Percentiles rank a stretch among this genome's conserved stretches.
Evolutionary conservation across 2,329 filamentous ascomycete genomes (phyloP).

Genomic region (Myriangium duriaei): DNA sequence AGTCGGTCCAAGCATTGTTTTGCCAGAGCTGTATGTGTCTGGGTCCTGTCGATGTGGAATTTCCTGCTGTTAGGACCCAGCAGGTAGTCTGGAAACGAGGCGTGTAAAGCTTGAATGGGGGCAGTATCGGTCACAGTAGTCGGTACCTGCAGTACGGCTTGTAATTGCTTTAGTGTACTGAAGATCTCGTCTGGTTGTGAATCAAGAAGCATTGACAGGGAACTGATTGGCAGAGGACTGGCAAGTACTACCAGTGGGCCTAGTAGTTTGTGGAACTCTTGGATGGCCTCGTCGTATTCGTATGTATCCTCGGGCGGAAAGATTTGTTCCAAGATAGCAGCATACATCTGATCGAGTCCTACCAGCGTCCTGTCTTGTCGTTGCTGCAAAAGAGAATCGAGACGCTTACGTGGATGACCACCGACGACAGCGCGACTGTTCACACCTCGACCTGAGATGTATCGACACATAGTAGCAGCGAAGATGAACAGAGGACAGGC

Average conservation of each 20-base stretch:
- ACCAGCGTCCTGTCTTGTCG: conserved; percentile 15
- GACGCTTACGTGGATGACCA: background rate
- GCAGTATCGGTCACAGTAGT: conserved; percentile 11
- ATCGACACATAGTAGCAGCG: conserved; percentile 21
- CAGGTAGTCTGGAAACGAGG: conserved; percentile 20
- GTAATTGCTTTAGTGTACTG: background rate
- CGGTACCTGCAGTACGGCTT: background rate
- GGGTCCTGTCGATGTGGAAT: conserved; percentile 22
- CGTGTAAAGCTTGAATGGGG: conserved; percentile 19
- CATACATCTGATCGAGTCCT: conserved; percentile 17
- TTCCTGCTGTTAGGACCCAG: conserved; percentile 22
- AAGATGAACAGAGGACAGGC: conserved; percentile 27
- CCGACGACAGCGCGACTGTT: too few species aligned
- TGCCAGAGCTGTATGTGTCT: conserved; percentile 15
- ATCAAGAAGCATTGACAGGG: conserved; percentile 16
- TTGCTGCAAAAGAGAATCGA: conserved; percentile 17
- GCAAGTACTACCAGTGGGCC: conserved; percentile 7
- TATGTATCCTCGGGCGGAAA: conserved; percentile 13
- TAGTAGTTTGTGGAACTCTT: conserved; percentile 10
- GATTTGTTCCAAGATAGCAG: background rate
- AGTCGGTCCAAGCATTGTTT: conserved; percentile 24
- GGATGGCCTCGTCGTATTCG: conserved; percentile 16
- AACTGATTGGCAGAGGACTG: conserved; percentile 17
- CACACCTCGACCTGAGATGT: background rate
- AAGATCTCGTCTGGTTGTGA: background rate